Conservation (phyloP, 768 basidiomycete genomes). For the Trametes villosa region DNA sequence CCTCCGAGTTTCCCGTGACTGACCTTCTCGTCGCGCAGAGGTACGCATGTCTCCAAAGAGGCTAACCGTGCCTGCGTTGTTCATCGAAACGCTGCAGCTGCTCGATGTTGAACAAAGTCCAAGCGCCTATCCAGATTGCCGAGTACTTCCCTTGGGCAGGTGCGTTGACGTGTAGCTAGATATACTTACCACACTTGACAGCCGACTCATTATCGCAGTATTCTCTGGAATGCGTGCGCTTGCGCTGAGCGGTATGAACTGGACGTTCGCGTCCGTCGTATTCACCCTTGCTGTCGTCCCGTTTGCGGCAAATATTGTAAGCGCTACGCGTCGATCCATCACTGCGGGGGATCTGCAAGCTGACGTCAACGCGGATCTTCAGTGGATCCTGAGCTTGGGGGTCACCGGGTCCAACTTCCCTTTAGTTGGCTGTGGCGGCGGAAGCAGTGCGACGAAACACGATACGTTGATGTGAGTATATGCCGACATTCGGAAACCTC, state of each 20-base stretch:
- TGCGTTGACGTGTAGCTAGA: neutral
- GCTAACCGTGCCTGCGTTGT: neutral
- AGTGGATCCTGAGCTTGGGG: neutral
- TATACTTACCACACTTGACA: neutral
- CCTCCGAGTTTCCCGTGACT: too few relatives aligned
- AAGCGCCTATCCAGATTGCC: neutral
- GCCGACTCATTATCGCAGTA: neutral
- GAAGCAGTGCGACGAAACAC: neutral
- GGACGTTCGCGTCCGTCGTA: neutral
- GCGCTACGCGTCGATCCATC: neutral
- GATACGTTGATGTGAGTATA: neutral
- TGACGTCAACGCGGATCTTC: neutral
- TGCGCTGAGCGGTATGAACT: slow-evolving; percentile 3
- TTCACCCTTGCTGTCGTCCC: neutral
- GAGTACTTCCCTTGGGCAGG: neutral
- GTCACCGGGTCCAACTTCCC: neutral
- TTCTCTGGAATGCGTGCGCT: slow-evolving; percentile 2
- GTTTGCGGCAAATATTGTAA: neutral
- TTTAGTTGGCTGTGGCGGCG: neutral
- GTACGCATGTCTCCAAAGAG: neutral
- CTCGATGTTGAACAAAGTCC: neutral
- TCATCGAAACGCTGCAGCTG: neutral
- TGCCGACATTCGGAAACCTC: neutral
- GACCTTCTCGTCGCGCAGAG: neutral
- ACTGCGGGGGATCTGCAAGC: neutral